phyloP scores from a whole-genome alignment of 2,329 filamentous ascomycete genomes.

The Epicoccum nigrum region DNA sequence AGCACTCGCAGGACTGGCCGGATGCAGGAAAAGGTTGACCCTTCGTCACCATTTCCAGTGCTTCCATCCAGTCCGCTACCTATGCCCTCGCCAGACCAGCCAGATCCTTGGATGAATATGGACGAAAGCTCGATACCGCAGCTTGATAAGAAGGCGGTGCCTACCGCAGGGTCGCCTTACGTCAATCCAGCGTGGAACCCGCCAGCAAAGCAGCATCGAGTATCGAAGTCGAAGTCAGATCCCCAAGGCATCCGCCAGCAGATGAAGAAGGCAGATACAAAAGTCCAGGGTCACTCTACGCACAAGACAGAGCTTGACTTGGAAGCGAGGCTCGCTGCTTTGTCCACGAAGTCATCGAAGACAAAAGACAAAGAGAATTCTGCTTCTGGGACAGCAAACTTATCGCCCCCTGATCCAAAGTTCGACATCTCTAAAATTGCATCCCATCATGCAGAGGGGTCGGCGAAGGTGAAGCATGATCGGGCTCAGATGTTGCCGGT shows the following conservation, averaged over 20 bases:
- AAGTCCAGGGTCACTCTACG: not conserved
- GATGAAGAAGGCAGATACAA: slow-evolving; percentile 14
- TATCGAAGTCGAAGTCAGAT: slow-evolving; percentile 22
- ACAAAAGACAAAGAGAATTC: not conserved
- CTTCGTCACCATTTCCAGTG: slow-evolving; percentile 22
- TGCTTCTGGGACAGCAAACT: not conserved
- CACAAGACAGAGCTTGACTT: not conserved
- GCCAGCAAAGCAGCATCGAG: slow-evolving; percentile 26
- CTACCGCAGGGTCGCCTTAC: slow-evolving; percentile 36
- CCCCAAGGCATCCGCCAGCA: slow-evolving; percentile 4
- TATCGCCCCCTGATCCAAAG: slow-evolving; percentile 22
- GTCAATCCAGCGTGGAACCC: slow-evolving; percentile 32
- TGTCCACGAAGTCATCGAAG: not conserved
- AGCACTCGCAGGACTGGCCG: slow-evolving; percentile 25
- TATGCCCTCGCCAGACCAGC: slow-evolving; percentile 33
- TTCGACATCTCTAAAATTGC: slow-evolving; percentile 33
- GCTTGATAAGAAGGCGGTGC: slow-evolving; percentile 43
- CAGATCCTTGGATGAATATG: slow-evolving; percentile 44
- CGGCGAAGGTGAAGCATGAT: slow-evolving; percentile 27
- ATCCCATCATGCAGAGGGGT: slow-evolving; percentile 32
- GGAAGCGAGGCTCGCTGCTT: slow-evolving; percentile 11
- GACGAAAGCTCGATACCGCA: slow-evolving; percentile 36
- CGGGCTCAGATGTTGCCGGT: slow-evolving; percentile 24
- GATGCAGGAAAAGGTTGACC: slow-evolving; percentile 32
- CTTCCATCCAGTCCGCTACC: slow-evolving; percentile 41